Base-by-base conservation (phyloP, 169 alveolate genomes). In the Plasmodium cynomolgi region DNA sequence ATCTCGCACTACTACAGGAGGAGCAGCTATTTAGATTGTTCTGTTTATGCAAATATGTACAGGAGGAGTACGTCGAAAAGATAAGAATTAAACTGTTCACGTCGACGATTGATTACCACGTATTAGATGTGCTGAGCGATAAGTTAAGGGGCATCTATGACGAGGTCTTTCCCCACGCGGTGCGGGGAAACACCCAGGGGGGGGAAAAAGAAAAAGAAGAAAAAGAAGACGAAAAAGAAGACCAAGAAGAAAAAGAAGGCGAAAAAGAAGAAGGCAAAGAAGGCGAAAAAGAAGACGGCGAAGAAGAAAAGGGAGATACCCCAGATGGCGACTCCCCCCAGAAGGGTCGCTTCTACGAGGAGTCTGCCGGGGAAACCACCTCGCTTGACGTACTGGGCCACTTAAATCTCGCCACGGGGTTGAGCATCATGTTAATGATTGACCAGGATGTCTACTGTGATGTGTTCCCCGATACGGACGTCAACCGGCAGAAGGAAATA, bases 41-140 rank as follows among this genome's bases (percentile, higher is more conserved):
- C 74, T 90, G 80, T 58, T 62, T 80, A 31, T 50, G 80, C 33
- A 90, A 68, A 90, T 90, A 90, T 41, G 54, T 79, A 6, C 39
- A 79, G 37, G 94, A 90, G 54, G 56, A 90, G 50, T 90, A 80
- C 50, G 72, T 90, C 17, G 94, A 80, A 9, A 90, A 90, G 74
- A 80, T 90, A 37, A 39, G 50, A 58, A 80, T 90, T 29, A 79
- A 80, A 33, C 31, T 90, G 17, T 90, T 90, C 79, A 41, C 88
- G 47, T 68, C 72, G 11, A 80, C 82, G 47, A 58, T 81, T 15
- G 90, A 90, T 39, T 90, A 90, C 34, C 73, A 39, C 13, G 23
- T 54, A 50, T 62, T 90, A 8, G 13, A 58, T 7, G 20, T 79
- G 7, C 50, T 90, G 15, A 90, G 47, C 20, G 47, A 62, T 26